phyloP scores from a whole-genome alignment of 2,329 filamentous ascomycete genomes.

The Fusarium chuoi region DNA sequence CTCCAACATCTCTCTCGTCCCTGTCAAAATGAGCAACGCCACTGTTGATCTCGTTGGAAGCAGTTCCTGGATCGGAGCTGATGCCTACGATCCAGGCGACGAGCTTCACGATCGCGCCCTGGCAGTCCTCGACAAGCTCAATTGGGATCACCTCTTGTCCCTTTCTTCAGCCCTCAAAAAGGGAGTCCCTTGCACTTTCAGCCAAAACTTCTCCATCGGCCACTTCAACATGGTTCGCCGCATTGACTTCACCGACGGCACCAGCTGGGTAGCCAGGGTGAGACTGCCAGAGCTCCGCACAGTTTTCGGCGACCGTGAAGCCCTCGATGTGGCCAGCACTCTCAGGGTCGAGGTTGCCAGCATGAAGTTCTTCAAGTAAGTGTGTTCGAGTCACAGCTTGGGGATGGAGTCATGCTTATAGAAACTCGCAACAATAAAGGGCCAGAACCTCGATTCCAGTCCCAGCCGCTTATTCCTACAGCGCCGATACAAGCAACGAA shows the following conservation, averaged over 20 bases:
- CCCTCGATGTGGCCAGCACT: background rate
- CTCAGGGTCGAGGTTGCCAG: background rate
- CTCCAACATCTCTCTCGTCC: background rate
- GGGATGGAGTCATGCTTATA: background rate
- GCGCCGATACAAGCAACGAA: background rate
- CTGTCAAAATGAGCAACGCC: background rate
- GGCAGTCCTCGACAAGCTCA: background rate
- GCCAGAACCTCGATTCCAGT: background rate
- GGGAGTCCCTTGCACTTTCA: background rate
- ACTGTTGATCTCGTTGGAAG: background rate
- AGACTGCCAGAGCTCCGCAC: background rate
- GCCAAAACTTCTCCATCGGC: background rate
- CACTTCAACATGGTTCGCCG: background rate
- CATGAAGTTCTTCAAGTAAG: background rate
- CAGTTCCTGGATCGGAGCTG: background rate
- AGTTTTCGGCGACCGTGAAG: background rate
- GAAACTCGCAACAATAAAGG: background rate
- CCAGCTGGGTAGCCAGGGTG: background rate
- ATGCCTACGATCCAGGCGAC: background rate
- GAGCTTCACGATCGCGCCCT: background rate
- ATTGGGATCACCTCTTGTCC: background rate
- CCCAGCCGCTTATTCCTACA: background rate
- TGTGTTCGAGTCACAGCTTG: fast-evolving
- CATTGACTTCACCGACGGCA: background rate
- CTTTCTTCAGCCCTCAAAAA: background rate